Percentiles rank a stretch among this genome's conserved stretches.
phyloP scores from a whole-genome alignment of 345 rosid genomes.

The Brassica rapa region DNA sequence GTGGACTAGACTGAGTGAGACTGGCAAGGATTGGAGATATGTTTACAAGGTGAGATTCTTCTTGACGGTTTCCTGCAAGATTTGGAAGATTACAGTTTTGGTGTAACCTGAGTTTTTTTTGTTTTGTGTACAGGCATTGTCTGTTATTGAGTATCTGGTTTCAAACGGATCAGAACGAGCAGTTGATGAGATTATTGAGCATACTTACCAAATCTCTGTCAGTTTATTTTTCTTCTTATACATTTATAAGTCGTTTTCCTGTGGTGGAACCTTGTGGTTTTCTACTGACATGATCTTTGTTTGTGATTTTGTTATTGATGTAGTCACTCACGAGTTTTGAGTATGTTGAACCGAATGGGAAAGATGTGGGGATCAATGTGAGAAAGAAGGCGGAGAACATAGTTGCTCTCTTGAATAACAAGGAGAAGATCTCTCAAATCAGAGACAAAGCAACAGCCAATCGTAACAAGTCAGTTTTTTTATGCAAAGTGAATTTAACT shows the following conservation, averaged over 20 bases:
- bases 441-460: constrained; percentile 87
- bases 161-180: constrained; percentile 99
- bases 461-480: constrained; percentile 87
- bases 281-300: constrained; percentile 26
- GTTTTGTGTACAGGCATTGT: constrained; percentile 58
- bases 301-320: constrained; percentile 37
- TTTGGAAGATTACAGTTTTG: not conserved
- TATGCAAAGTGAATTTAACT: no score
- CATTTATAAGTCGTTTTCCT: constrained; percentile 2
- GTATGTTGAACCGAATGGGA: constrained; percentile 92
- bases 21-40: constrained; percentile 97
- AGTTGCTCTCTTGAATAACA: constrained; percentile 66
- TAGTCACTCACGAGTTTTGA: constrained; percentile 96
- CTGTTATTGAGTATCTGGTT: constrained; percentile 90
- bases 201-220: constrained; percentile 93
- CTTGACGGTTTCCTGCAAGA: constrained; percentile 12
- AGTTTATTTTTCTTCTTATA: constrained; percentile 40
- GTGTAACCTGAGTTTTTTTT: constrained; percentile 5
- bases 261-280: constrained; percentile 11
- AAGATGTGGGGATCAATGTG: constrained; percentile 89
- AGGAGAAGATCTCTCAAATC: constrained; percentile 84
- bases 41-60: constrained; percentile 76
- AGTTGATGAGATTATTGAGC: constrained; percentile 94
- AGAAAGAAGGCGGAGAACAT: constrained; percentile 94
- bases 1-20: constrained; percentile 87